Conservation (phyloP, 345 rosid species). For the Passiflora organensis region DNA sequence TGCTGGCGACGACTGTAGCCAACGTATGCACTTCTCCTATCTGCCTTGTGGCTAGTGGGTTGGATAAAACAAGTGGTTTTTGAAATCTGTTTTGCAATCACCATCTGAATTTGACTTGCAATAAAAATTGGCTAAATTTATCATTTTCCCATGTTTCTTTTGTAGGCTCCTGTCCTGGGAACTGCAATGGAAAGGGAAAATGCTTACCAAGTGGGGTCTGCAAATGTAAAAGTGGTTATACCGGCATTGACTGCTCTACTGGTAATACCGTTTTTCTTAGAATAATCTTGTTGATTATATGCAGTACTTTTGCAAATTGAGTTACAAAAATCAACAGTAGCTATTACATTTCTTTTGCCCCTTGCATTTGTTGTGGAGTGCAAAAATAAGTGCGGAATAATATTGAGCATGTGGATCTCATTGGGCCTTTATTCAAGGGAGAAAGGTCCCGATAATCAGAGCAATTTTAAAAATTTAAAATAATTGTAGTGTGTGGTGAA, state of each 20-base stretch:
- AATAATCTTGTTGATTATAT: neutral
- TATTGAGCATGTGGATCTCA: no score
- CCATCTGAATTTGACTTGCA: neutral
- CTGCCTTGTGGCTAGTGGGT: neutral
- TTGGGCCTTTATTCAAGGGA: no score
- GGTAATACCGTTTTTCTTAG: slow-evolving; percentile 37
- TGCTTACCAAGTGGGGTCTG: slow-evolving; percentile 76
- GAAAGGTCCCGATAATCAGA: no score
- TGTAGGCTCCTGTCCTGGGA: slow-evolving; percentile 81
- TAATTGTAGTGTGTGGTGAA: no score
- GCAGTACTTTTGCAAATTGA: neutral
- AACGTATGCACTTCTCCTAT: slow-evolving; percentile 49
- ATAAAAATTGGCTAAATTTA: neutral
- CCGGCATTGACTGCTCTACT: slow-evolving; percentile 94
- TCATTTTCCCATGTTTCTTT: slow-evolving; percentile 8
- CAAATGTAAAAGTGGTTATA: slow-evolving; percentile 64
- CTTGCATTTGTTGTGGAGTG: neutral
- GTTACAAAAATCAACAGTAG: neutral
- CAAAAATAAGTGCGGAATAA: neutral
- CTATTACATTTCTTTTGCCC: neutral
- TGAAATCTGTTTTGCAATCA: neutral
- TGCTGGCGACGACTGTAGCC: slow-evolving; percentile 80
- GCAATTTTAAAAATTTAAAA: no score
- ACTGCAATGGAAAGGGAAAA: slow-evolving; percentile 74
- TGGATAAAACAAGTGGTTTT: neutral